Evolutionary conservation across 345 rosid genomes (phyloP).

Genomic region (Camelina hispida): DNA sequence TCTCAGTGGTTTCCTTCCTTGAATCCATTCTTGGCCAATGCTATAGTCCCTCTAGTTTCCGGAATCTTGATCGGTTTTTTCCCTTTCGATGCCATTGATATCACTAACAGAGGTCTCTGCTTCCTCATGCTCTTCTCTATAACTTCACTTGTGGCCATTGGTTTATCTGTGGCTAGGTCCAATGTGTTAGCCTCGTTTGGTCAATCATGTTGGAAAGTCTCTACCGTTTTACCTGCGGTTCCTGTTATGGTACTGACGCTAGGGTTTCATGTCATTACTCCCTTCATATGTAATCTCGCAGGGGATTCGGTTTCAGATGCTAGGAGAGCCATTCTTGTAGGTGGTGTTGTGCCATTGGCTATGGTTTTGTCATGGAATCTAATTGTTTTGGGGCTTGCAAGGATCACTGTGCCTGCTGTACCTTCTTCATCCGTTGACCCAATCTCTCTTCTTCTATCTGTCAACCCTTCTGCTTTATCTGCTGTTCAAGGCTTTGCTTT

Average conservation of each 20-base stretch:
- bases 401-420: conserved; percentile 47
- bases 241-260: conserved; percentile 85
- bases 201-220: conserved; percentile 63
- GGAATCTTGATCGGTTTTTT: conserved; percentile 62
- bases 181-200: conserved; percentile 66
- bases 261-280: conserved; percentile 93
- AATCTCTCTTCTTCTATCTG: conserved; percentile 76
- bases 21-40: conserved; percentile 64
- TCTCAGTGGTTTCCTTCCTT: conserved; percentile 79
- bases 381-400: conserved; percentile 85
- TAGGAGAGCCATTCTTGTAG: conserved; percentile 72
- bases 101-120: conserved; percentile 67
- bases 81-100: conserved; percentile 72
- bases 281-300: conserved; percentile 81
- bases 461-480: conserved; percentile 80
- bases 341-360: conserved; percentile 72
- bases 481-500: conserved; percentile 94
- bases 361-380: conserved; percentile 93
- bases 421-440: conserved; percentile 59
- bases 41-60: conserved; percentile 62
- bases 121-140: conserved; percentile 77
- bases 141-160: conserved; percentile 66
- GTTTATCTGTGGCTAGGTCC: conserved; percentile 75
- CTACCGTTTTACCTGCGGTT: conserved; percentile 74
- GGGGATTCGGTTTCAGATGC: conserved; percentile 69